phyloP scores from a whole-genome alignment of 2,329 filamentous ascomycete species.

The Diplocarpon mali region DNA sequence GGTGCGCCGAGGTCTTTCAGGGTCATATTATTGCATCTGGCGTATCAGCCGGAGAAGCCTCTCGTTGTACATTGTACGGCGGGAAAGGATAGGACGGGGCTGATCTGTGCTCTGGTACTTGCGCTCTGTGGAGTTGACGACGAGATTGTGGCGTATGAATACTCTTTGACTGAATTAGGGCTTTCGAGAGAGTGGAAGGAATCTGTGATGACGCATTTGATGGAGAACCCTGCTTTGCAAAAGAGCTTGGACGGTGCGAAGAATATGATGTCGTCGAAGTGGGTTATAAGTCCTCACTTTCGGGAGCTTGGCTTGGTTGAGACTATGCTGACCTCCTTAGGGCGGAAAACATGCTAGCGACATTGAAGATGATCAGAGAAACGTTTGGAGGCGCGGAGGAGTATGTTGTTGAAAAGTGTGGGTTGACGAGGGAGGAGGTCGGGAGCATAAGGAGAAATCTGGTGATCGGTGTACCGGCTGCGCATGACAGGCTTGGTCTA shows the following conservation, averaged over 20 bases:
- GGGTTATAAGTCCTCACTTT: slow-evolving; percentile 1
- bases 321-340: slow-evolving; percentile 10
- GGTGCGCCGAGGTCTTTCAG: slow-evolving; percentile 41
- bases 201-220: slow-evolving; percentile 38
- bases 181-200: slow-evolving; percentile 39
- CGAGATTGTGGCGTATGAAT: slow-evolving; percentile 53
- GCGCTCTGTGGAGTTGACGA: slow-evolving; percentile 50
- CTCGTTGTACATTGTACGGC: slow-evolving; percentile 64
- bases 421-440: slow-evolving; percentile 45
- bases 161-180: slow-evolving; percentile 53
- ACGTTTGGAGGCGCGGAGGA: slow-evolving; percentile 52
- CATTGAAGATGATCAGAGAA: slow-evolving; percentile 42
- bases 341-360: slow-evolving; percentile 40
- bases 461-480: slow-evolving; percentile 24
- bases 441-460: slow-evolving; percentile 40
- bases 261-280: slow-evolving; percentile 34
- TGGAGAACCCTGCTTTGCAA: slow-evolving; percentile 38
- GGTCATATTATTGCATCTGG: slow-evolving; percentile 35
- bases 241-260: slow-evolving; percentile 28
- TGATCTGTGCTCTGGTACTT: slow-evolving; percentile 56
- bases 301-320: not conserved
- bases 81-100: slow-evolving; percentile 67
- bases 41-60: slow-evolving; percentile 33
- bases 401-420: slow-evolving; percentile 49
- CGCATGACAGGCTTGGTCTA: not conserved